Base-by-base conservation (phyloP, 164 flowering plant genomes). In the Paratinospora sagittata region DNA sequence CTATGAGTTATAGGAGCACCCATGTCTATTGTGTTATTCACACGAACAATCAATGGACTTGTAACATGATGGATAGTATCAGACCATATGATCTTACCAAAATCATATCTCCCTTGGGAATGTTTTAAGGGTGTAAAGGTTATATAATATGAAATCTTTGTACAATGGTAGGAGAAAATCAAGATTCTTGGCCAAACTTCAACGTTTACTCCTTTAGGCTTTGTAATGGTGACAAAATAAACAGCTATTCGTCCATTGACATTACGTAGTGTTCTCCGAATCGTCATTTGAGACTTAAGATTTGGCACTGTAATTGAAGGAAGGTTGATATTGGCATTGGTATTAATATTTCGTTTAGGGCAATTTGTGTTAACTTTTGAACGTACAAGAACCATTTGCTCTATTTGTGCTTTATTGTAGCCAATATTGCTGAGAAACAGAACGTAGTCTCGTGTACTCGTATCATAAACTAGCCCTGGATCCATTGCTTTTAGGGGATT, bases 381-480 rank as follows among this genome's bases (percentile, higher is more conserved):
- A 43, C 69, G 61, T 16, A 72, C 69, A 47, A 65, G 69, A 52
- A 83, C 71, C 24, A 87, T 72, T 8, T 3, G 55, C 14, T 52
- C 62, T 27, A 88, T 87, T 64, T 85, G 84, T 0, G 57, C 62
- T 13, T 82, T 68, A 21, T 81, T 79, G 82, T 86, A 87, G 69
- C 91, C 91, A 6, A 75, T 78, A 78, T 73, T 85, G 81, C 96
- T 87, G 10, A 90, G 86, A 72, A 81, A 84, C 65, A 75, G 30
- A 37, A 86, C 52, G 73, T 88, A 85, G 71, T 90, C 96, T 9
- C 27, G 24, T 5, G 84, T 66, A 66, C 80, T 77, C 81, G 78
- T 77, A 80, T 88, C 91, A 30, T 88, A 90, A 6, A 90, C 74
- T 2, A 90, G 85, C 1, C 96, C 92, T 6, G 92, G 96, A 75